phyloP scores from a whole-genome alignment of 768 basidiomycete genomes.

The Termitomyces bulborhizus region DNA sequence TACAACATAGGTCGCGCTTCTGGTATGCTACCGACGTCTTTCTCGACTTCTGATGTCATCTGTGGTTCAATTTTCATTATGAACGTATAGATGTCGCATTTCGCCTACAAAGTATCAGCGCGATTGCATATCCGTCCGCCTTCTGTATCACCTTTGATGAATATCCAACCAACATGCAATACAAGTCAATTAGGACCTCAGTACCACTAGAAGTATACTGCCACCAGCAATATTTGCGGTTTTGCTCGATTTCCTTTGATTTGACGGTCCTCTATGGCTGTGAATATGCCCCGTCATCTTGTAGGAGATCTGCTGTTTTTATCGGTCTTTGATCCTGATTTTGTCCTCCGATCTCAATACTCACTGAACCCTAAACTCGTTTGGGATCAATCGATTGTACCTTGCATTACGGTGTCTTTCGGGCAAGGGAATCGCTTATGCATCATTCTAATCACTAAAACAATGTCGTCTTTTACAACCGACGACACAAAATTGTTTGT shows the following conservation, averaged over 20 bases:
- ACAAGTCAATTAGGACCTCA: not conserved
- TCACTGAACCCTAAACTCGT: no score
- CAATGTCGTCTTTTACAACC: not conserved
- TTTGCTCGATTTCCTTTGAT: no score
- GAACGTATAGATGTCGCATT: not conserved
- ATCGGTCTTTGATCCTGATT: not conserved
- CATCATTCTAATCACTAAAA: not conserved
- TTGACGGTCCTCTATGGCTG: no score
- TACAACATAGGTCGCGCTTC: no score
- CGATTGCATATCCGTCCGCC: not conserved
- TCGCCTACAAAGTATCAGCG: not conserved
- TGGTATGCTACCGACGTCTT: no score
- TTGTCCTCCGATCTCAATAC: no score
- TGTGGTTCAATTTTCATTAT: not conserved
- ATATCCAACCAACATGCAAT: not conserved
- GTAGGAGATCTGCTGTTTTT: not conserved
- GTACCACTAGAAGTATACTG: constrained; percentile 10
- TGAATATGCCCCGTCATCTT: not conserved
- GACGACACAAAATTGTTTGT: not conserved
- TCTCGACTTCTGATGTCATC: not conserved
- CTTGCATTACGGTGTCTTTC: not conserved
- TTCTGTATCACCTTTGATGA: not conserved
- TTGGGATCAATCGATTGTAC: no score
- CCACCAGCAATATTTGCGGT: constrained; percentile 29
- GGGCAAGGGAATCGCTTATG: not conserved